These are phyloP conservation scores for Boletellus sp. DNA, from an alignment of 768 basidiomycete genomes.

Conservation along the genomic window DNA sequence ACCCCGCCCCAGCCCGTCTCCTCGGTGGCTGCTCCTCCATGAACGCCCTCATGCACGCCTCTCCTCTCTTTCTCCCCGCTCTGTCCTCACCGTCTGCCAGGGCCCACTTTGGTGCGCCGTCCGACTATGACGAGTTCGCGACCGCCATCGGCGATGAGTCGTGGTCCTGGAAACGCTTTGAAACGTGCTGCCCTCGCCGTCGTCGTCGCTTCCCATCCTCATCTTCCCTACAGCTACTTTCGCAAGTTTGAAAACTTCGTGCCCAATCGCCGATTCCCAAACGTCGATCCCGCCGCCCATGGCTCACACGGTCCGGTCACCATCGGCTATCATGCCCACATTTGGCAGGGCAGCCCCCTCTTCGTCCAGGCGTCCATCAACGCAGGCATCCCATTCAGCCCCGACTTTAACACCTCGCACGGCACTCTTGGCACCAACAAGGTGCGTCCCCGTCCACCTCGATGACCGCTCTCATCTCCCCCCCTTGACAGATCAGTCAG, in stretches of 20 bases:
- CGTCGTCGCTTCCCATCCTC: background rate
- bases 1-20: conserved; percentile 50
- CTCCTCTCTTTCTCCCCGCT: background rate
- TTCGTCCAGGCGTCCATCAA: conserved; percentile 54
- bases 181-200: conserved; percentile 34
- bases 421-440: conserved; percentile 62
- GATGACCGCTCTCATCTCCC: background rate
- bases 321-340: conserved; percentile 53
- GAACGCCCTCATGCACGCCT: conserved; percentile 51
- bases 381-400: conserved; percentile 47
- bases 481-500: conserved; percentile 45
- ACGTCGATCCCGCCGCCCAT: conserved; percentile 43
- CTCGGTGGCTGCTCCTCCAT: conserved; percentile 72
- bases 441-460: conserved; percentile 34
- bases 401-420: conserved; percentile 53
- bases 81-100: conserved; percentile 15
- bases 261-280: conserved; percentile 47
- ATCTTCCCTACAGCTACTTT: conserved; percentile 51
- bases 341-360: conserved; percentile 42
- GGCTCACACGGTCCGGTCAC: conserved; percentile 56
- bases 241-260: conserved; percentile 61
- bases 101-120: conserved; percentile 62
- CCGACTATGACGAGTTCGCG: conserved; percentile 69
- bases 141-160: conserved; percentile 47
- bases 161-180: conserved; percentile 56